Evolutionary conservation across 257 asterid genomes (phyloP), one percentile per base, ranked within the genome.

Genomic region (Scutellaria galericulata): DNA sequence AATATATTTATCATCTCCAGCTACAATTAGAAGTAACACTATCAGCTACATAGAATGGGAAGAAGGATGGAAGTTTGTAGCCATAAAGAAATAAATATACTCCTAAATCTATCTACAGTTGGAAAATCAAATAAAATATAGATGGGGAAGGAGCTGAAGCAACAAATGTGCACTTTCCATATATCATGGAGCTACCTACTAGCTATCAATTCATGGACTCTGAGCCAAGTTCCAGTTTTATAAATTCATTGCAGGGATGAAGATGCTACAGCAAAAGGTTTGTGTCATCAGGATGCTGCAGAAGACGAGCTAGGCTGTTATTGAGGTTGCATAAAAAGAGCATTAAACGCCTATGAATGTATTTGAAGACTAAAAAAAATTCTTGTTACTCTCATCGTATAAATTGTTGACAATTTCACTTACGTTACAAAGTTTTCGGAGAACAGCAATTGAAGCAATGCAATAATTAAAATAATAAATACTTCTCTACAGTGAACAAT

Each of bases 1-100:
- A 95, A 73, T 47, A 95, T 78, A 50, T 90, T 81, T 62, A 90
- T 78, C 39, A 95, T 73, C 81, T 95, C 99, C 66, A 75, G 90
- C 99, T 95, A 74, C 73, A 74, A 22, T 56, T 60, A 54, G 52
- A 80, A 53, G 66, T 5, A 64, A 77, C 5, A 40, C 27, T 57
- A 78, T 81, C 76, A 79, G 75, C 67, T 44, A 64, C 62, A 47
- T 40, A 42, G 39, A 62, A 56, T 7, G 37, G 18, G 42, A 64
- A 35, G 42, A 41, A 74, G n/a, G 24, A 41, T 59, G 12, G 15
- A 56, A 12, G 7, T 52, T 44, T 5, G 35, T 50, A 67, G 40
- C 71, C 44, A 52, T 20, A 62, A 6, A 31, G 37, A 51, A 48
- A 57, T 47, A 42, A 45, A 41, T 35, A 39, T 61, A 40, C 24